Percentiles rank a stretch among this genome's conserved stretches.
These are phyloP conservation scores for Paecilomyces sp. DNA, from an alignment of 2,329 filamentous ascomycete genomes.

Conservation along the genomic window DNA sequence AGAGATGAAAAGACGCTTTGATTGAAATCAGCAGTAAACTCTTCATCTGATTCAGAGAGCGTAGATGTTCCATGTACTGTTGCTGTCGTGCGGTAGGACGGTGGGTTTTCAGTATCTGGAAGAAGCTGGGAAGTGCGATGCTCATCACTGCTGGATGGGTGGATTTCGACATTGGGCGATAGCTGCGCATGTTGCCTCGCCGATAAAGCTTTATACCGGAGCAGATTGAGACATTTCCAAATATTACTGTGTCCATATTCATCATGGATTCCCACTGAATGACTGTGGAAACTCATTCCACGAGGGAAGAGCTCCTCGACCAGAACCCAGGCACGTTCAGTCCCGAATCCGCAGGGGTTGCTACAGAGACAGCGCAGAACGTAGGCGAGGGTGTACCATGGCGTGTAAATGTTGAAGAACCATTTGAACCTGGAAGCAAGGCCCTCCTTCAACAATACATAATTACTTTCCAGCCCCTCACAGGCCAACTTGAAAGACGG, in stretches of 20 bases:
- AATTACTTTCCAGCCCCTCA: slow-evolving; percentile 8
- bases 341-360: slow-evolving; percentile 4
- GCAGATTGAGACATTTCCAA: slow-evolving; percentile 7
- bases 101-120: not conserved
- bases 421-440: slow-evolving; percentile 9
- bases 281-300: slow-evolving; percentile 2
- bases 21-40: slow-evolving; percentile 1
- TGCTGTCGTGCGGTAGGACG: not conserved
- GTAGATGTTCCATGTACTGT: not conserved
- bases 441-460: slow-evolving; percentile 5
- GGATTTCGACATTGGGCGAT: not conserved
- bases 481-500: slow-evolving; percentile 11
- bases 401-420: slow-evolving; percentile 12
- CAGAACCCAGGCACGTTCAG: slow-evolving; percentile 9
- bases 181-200: slow-evolving; percentile 2
- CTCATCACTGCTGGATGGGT: not conserved
- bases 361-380: slow-evolving; percentile 12
- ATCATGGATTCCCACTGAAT: slow-evolving; percentile 1
- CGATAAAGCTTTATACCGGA: slow-evolving; percentile 7
- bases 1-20: slow-evolving; percentile 7
- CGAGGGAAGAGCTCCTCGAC: slow-evolving; percentile 9
- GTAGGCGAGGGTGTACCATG: slow-evolving; percentile 14
- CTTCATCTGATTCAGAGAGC: not conserved
- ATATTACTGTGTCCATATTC: slow-evolving; percentile 7
- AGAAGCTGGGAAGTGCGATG: not conserved